Conservation (phyloP, 371 early-diverging fungal genomes). For the Dinochytrium kinnereticum region DNA sequence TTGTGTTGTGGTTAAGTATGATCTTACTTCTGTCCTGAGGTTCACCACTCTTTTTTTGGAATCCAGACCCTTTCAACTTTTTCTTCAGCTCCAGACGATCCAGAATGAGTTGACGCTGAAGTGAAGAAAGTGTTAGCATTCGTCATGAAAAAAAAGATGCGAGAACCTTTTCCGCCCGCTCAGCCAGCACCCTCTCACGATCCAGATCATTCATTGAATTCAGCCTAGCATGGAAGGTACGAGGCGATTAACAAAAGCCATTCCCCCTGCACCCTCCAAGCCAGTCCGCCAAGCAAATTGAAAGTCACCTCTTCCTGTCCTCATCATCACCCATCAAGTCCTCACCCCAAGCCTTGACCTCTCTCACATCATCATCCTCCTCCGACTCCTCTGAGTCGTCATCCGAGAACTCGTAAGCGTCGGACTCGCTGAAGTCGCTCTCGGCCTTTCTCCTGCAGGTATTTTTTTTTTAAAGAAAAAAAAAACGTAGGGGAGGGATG, state of each 20-base stretch:
- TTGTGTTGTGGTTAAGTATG: no score
- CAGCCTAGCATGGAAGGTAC: conserved; percentile 19
- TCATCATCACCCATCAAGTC: conserved; percentile 39
- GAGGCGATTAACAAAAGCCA: no score
- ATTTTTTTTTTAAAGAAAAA: neutral
- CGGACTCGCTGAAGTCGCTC: conserved; percentile 14
- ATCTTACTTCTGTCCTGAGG: conserved; percentile 14
- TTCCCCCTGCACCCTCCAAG: no score
- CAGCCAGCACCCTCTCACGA: conserved; percentile 30
- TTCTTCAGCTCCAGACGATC: conserved; percentile 32
- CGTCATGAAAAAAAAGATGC: neutral
- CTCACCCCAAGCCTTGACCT: conserved; percentile 31
- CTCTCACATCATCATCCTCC: conserved; percentile 22
- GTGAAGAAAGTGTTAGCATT: neutral
- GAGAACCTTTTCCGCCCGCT: conserved; percentile 35
- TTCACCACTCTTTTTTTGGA: neutral
- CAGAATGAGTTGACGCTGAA: conserved; percentile 23
- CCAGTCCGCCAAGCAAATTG: neutral
- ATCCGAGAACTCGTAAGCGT: neutral
- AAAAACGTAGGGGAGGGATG: neutral
- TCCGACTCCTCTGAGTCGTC: conserved; percentile 17
- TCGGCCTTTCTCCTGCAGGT: neutral
- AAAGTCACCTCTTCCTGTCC: conserved; percentile 24
- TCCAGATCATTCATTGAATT: conserved; percentile 32
- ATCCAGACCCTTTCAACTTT: conserved; percentile 17